Percentiles rank a stretch among this genome's conserved stretches.
Evolutionary conservation across 139 green algal genomes (phyloP).

Genomic region (Pleodorina starrii): DNA sequence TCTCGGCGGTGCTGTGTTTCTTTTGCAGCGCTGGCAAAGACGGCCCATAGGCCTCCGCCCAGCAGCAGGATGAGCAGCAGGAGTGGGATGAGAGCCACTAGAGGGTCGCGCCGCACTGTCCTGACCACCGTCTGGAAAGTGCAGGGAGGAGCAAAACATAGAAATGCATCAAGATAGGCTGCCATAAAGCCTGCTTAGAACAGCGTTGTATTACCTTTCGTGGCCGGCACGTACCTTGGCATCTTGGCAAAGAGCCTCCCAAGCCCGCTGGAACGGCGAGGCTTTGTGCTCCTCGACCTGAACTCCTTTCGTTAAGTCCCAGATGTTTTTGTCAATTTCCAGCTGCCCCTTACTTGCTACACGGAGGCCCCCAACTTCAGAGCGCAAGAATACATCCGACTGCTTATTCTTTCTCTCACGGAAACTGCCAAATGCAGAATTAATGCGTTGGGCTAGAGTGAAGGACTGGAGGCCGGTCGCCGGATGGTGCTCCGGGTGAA

Average conservation of each 20-base stretch:
- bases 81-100: neutral
- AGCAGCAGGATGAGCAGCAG: conserved; percentile 23
- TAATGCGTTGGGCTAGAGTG: conserved; percentile 18
- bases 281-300: neutral
- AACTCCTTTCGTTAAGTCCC: conserved; percentile 14
- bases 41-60: conserved; percentile 31
- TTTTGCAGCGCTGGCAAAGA: neutral
- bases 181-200: too few species aligned
- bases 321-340: conserved; percentile 30
- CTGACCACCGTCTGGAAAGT: neutral
- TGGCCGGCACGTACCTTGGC: conserved; percentile 19
- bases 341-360: neutral
- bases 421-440: conserved; percentile 2
- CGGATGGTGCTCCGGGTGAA: neutral
- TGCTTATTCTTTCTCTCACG: conserved; percentile 29
- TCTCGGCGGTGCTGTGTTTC: conserved; percentile 9
- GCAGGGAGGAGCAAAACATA: too few species aligned
- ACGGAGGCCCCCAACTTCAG: neutral
- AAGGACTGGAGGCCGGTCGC: conserved; percentile 4
- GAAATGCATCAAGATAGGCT: too few species aligned
- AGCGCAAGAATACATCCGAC: neutral
- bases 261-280: neutral
- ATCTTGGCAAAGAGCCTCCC: neutral
- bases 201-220: too few species aligned
- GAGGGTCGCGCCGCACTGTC: neutral